Conservation (phyloP, 2,329 filamentous ascomycete genomes). For the Rutstroemia sp. region DNA sequence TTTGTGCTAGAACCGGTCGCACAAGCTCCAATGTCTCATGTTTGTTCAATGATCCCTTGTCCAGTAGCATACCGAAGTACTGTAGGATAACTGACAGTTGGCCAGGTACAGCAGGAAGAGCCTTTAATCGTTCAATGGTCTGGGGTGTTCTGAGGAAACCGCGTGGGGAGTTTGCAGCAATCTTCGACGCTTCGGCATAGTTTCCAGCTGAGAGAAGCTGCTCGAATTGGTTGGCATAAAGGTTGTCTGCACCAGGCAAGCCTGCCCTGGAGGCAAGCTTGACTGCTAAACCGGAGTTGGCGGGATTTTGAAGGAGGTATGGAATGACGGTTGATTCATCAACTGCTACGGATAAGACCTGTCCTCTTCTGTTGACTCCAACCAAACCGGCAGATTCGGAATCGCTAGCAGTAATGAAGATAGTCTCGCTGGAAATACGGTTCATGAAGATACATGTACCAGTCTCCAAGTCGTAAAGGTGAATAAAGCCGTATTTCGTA, state of each 20-base stretch:
- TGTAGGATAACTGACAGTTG: conserved; percentile 93
- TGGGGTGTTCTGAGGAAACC: conserved; percentile 91
- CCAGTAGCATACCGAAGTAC: conserved; percentile 94
- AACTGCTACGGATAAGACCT: conserved; percentile 88
- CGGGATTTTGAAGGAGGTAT: conserved; percentile 93
- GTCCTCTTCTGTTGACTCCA: conserved; percentile 94
- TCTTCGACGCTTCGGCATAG: conserved; percentile 85
- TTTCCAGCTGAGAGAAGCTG: conserved; percentile 72
- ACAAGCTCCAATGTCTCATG: conserved; percentile 93
- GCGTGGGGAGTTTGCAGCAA: conserved; percentile 91
- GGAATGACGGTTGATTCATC: conserved; percentile 88
- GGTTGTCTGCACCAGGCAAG: conserved; percentile 85
- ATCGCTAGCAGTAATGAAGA: conserved; percentile 89
- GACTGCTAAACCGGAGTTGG: conserved; percentile 86
- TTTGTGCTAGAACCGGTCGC: conserved; percentile 84
- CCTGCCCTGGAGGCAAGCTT: conserved; percentile 94
- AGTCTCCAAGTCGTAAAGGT: conserved; percentile 95
- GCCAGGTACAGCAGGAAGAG: conserved; percentile 68
- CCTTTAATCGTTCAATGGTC: conserved; percentile 95
- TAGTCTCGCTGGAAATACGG: conserved; percentile 97
- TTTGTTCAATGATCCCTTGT: conserved; percentile 88
- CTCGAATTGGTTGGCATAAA: conserved; percentile 91
- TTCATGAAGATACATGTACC: conserved; percentile 99
- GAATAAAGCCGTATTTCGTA: conserved; percentile 98
- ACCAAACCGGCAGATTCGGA: conserved; percentile 79